Base-by-base conservation (phyloP, 2,329 filamentous ascomycete genomes). In the Rhinocladiella similis region DNA sequence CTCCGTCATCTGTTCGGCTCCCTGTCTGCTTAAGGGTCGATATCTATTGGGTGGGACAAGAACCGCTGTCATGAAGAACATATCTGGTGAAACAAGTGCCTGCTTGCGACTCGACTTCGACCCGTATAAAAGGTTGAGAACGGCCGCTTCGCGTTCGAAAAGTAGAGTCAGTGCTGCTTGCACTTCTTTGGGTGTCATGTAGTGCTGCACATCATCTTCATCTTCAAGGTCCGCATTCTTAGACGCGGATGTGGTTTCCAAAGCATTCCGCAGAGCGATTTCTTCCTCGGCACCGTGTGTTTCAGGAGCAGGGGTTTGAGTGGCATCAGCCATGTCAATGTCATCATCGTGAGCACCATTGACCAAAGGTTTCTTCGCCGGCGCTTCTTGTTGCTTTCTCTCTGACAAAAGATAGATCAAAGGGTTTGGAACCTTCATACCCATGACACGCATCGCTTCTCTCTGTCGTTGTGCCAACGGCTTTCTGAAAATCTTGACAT, bases 11-110 rank as follows among this genome's bases (percentile, higher is more conserved):
- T 91, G 86, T 42, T 88, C 86, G 35, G 88, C 84, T 43, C 91
- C 90, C 27, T 90, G 92, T 57, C 85, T 83, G 9, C 91, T 90
- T 70, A 95, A 91, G 12, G 94, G 92, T 39, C 94, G 86, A 72
- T 88, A 99, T 66, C 87, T 88, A 70, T 96, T 99, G 1, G 94
- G 94, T 1, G 95, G 91, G 0, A 99, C 91, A 13, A 97, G 79
- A 50, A 99, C 78, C 35, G 86, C 87, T 54, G 89, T 86, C 54
- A 97, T 80, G 75, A 99, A 99, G 75, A 99, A 97, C 86, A 97
- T 96, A 64, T 96, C 89, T 1, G 90, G 84, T 2, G 78, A 85
- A n/a, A 91, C 77, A 16, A 76, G 76, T 5, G 74, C 74, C 36
- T 79, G 74, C 54, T 80, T 83, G 69, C 83, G 86, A n/a, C 72